These are phyloP conservation scores for Mycena leptocephala DNA, from an alignment of 768 basidiomycete species.

Conservation along the genomic window DNA sequence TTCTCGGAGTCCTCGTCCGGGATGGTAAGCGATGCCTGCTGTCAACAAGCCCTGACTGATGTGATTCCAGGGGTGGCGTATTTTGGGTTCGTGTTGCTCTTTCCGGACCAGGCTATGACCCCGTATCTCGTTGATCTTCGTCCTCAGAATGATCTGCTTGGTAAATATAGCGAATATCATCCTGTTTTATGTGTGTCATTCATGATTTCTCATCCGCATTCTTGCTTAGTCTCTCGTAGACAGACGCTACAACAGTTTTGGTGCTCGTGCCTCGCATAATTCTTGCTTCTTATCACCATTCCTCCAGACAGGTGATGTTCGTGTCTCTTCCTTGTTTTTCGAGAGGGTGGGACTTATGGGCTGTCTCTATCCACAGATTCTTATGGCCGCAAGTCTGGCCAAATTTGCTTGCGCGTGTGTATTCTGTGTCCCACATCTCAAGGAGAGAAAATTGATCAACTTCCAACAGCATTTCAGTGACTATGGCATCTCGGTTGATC, in stretches of 20 bases:
- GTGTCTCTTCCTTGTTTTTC: not conserved
- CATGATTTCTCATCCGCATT: not conserved
- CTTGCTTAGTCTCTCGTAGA: not conserved
- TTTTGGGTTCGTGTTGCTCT: constrained; percentile 7
- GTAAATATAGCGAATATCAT: not conserved
- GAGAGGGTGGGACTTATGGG: not conserved
- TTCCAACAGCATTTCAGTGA: constrained; percentile 5
- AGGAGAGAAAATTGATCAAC: not conserved
- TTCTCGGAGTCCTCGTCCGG: not conserved
- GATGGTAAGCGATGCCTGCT: not conserved
- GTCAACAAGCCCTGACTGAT: not conserved
- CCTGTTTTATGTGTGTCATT: not conserved
- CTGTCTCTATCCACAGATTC: not conserved
- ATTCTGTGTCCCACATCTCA: not conserved
- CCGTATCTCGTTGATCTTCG: not conserved
- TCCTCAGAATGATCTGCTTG: not conserved
- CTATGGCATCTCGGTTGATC: not conserved
- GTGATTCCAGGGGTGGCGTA: not conserved
- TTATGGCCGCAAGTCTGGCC: constrained; percentile 4
- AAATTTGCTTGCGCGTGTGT: not conserved
- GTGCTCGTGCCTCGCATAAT: too few species aligned
- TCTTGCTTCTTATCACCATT: too few species aligned
- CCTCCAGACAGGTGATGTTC: not conserved
- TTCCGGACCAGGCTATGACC: not conserved
- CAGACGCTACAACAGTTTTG: too few species aligned